Percentiles rank a stretch among this genome's conserved stretches.
Evolutionary conservation across 1,284 basidiomycete genomes (phyloP).

Genomic region (Athelia psychrophila): DNA sequence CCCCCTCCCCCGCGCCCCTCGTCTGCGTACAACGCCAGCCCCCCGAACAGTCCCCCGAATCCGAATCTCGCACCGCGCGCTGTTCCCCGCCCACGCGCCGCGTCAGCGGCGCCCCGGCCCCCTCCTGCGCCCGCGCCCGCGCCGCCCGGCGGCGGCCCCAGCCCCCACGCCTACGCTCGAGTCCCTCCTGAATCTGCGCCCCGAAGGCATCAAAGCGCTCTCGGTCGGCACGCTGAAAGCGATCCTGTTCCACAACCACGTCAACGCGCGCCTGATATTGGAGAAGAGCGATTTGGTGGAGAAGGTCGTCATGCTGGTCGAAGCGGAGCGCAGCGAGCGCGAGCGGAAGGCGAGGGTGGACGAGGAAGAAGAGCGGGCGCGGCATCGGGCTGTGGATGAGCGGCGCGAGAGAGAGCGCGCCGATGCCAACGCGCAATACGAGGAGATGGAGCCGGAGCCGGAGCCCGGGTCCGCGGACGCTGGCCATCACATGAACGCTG

Average conservation of each 20-base stretch:
- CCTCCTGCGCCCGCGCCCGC: constrained; percentile 29
- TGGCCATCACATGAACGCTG: constrained; percentile 1
- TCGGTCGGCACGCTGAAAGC: constrained; percentile 69
- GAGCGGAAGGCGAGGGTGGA: constrained; percentile 42
- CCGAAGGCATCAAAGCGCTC: constrained; percentile 52
- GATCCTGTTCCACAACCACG: constrained; percentile 74
- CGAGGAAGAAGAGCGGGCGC: constrained; percentile 44
- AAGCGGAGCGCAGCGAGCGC: constrained; percentile 61
- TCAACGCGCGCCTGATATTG: constrained; percentile 54
- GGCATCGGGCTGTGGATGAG: constrained; percentile 33
- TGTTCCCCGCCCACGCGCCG: constrained; percentile 30
- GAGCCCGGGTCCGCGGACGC: constrained; percentile 25
- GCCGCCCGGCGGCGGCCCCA: constrained; percentile 20
- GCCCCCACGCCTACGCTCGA: constrained; percentile 48
- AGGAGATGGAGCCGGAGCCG: background rate
- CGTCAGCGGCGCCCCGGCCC: constrained; percentile 28
- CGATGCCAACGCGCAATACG: constrained; percentile 8
- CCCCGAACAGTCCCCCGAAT: constrained; percentile 7
- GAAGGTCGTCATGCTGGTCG: constrained; percentile 62
- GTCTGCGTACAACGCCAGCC: constrained; percentile 14
- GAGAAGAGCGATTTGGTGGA: constrained; percentile 76
- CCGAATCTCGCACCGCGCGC: background rate
- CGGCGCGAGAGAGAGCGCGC: constrained; percentile 33
- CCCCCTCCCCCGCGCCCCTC: constrained; percentile 18
- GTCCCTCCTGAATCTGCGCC: constrained; percentile 60